Evolutionary conservation across 2,329 filamentous ascomycete genomes (phyloP), one percentile per base, ranked within the genome.

Genomic region (Claviceps lovelessii): DNA sequence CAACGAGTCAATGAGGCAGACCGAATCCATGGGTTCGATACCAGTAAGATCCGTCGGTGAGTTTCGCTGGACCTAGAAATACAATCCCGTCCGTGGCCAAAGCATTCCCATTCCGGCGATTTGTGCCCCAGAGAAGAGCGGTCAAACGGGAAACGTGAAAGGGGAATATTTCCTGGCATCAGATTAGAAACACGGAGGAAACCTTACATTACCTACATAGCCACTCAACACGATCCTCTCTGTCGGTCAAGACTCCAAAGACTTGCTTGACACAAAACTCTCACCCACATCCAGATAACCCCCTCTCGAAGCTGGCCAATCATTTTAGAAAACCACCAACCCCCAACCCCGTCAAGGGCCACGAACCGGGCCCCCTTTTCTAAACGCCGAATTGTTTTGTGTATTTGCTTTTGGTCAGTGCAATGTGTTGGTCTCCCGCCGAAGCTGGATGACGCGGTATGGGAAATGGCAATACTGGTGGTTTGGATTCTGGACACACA

Each of bases 291-390:
- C 10, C 42, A 44, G 42, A 23, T 15, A 31, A 33, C 31, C 29
- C 44, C 49, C 35, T 45, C 54, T 37, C 47, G 19, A 35, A 31
- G 13, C 33, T 17, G 54, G 49, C 61, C 60, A 62, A 65, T 63
- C 56, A 58, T 49, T 51, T 52, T 33, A 49, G 55, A 61, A 59
- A 54, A 56, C 54, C 44, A 23, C 41, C 45, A 55, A 41, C 48
- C 55, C 54, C 54, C 54, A n/a, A 19, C 42, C 19, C 42, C 23
- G 19, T 37, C 35, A 37, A 8, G 9, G 8, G 35, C 35, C 4
- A 11, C 35, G 9, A 37, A 41, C 37, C 37, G n/a, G 28, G 45
- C 5, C 45, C 13, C 31, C 37, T 23, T 23, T 23, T 23, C 3
- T 37, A 7, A 49, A 49, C 35, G 47, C 17, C 47, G n/a, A 19